Evolutionary conservation across 805 yeast species (phyloP).

Genomic region (Kazachstania bromeliacearum): DNA sequence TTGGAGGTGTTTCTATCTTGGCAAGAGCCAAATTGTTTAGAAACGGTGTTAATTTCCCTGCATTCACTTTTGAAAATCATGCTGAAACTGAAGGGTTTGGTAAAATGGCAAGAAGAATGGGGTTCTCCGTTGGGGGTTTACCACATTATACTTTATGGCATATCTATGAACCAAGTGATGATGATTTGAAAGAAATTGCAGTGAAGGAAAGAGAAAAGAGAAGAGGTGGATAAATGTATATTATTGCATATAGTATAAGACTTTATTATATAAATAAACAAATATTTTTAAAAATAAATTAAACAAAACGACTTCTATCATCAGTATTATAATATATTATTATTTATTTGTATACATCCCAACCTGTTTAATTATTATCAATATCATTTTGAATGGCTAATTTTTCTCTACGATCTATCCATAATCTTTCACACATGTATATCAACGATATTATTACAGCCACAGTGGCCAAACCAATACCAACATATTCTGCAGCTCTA

Average conservation of each 20-base stretch:
- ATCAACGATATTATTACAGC: conserved; percentile 12
- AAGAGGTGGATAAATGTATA: conserved; percentile 27
- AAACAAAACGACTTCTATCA: too few species aligned
- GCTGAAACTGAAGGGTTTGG: conserved; percentile 89
- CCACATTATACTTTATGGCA: conserved; percentile 91
- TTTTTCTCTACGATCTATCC: conserved; percentile 6
- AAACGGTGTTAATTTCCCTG: conserved; percentile 76
- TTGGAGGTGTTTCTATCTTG: conserved; percentile 77
- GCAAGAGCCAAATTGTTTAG: conserved; percentile 68
- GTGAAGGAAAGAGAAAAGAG: conserved; percentile 58
- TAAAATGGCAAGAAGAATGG: conserved; percentile 69
- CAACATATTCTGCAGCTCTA: conserved; percentile 50
- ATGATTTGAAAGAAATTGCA: conserved; percentile 64
- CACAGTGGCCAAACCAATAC: conserved; percentile 44
- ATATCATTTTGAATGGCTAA: neutral
- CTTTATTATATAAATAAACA: too few species aligned
- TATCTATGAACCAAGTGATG: conserved; percentile 81
- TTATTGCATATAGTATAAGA: too few species aligned
- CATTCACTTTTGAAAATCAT: conserved; percentile 73
- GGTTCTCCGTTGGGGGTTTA: conserved; percentile 74
- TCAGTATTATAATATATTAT: too few species aligned
- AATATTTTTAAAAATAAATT: too few species aligned
- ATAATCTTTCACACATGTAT: conserved; percentile 10
- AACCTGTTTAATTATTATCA: conserved; percentile 1
- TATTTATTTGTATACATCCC: too few species aligned